phyloP scores from a whole-genome alignment of 306 rosid species.

The Argentina anserina region DNA sequence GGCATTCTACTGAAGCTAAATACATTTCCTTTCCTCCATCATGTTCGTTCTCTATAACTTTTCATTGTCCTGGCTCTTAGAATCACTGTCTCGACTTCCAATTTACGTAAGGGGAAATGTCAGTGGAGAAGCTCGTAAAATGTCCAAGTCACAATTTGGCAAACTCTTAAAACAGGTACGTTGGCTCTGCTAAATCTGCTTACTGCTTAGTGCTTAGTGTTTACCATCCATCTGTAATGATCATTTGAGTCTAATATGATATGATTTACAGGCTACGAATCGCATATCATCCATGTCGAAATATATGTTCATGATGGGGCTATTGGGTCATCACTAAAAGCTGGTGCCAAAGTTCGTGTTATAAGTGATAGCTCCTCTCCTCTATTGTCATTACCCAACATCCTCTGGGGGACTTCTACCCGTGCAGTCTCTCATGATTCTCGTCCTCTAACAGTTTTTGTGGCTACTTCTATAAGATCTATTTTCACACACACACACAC shows the following conservation, averaged over 20 bases:
- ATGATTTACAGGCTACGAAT: conserved; percentile 33
- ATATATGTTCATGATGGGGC: conserved; percentile 52
- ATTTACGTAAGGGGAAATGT: conserved; percentile 41
- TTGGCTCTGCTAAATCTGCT: not conserved
- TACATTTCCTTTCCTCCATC: not conserved
- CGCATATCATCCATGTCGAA: conserved; percentile 40
- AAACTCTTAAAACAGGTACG: conserved; percentile 45
- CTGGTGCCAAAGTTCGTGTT: conserved; percentile 39
- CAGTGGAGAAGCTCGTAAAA: conserved; percentile 18
- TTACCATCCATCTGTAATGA: not conserved
- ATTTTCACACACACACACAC: too few species aligned
- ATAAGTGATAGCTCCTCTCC: conserved; percentile 48
- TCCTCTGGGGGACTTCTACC: conserved; percentile 31
- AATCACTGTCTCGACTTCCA: conserved; percentile 35
- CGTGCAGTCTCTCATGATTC: conserved; percentile 51
- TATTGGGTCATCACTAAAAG: conserved; percentile 38
- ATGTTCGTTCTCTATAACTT: not conserved
- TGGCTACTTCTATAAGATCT: conserved; percentile 34
- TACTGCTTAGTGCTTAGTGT: not conserved
- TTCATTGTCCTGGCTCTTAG: conserved; percentile 11
- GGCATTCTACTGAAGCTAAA: not conserved
- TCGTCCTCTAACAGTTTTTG: conserved; percentile 47
- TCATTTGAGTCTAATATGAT: not conserved
- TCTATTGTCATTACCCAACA: conserved; percentile 37
- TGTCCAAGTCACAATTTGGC: conserved; percentile 34